Base-by-base conservation (phyloP, 2,329 filamentous ascomycete genomes). In the Calonectria pteridis region DNA sequence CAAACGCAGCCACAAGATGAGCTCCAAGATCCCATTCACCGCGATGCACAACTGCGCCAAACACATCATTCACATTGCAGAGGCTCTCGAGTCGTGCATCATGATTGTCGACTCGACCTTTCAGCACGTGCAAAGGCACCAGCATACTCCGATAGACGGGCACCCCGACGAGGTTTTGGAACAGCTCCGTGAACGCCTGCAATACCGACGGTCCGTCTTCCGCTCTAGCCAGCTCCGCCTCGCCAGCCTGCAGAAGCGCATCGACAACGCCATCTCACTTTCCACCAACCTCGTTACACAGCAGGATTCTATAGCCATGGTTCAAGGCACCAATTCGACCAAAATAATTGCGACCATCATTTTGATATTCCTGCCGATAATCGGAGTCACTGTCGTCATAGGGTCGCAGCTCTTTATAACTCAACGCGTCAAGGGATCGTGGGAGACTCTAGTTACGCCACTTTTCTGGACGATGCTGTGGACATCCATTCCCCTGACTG, bases 271-370 rank as follows among this genome's bases (percentile, higher is more conserved):
- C 50, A 81, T 84, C 62, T 80, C 79, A 0, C 77, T 86, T 1
- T 81, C 82, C 1, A 85, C 84, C 73, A 85, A 84, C 71, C 76
- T 85, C 0, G 81, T 85, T 6, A 81, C 84, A 1, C 83, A 84
- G 64, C 83, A 84, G 69, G 82, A 85, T 73, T 84, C 83, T 1
- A 79, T 79, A 76, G 75, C 81, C 14, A 83, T 83, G 80, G 79
- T 80, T 6, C 80, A 83, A 14, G 84, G 85, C 64, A 82, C 83
- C 28, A 82, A 78, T n/a, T 81, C 81, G 16, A 85, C 85, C 82
- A 84, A 82, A 64, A 80, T 84, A 7, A 84, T 86, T 35, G 82
- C 84, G 4, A 78, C 79, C 43, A 82, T 86, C 26, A 85, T 84
- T 7, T 80, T 86, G 70, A 67, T 86, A 7, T 86, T 85, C 72